phyloP scores from a whole-genome alignment of 108 stramenopile species.

The Pseudonitzschia multiseries region DNA sequence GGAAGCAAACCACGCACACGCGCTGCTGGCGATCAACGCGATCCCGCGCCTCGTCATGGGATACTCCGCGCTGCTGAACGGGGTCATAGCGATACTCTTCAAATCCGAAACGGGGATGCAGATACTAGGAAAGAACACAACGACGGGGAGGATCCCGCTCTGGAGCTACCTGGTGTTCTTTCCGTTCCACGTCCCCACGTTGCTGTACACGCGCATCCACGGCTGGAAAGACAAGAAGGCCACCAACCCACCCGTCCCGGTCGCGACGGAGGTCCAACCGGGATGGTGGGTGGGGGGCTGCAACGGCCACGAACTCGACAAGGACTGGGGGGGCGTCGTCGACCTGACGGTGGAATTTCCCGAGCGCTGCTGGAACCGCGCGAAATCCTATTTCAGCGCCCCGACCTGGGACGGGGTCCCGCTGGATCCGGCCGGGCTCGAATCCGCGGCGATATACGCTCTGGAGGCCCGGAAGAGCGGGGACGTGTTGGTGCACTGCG shows the following conservation, averaged over 20 bases:
- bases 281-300: slow-evolving; percentile 91
- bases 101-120: slow-evolving; percentile 72
- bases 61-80: slow-evolving; percentile 78
- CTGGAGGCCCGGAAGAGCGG: slow-evolving; percentile 67
- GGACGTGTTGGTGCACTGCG: slow-evolving; percentile 83
- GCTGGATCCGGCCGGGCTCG: slow-evolving; percentile 71
- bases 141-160: slow-evolving; percentile 65
- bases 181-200: slow-evolving; percentile 71
- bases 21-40: slow-evolving; percentile 36
- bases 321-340: slow-evolving; percentile 79
- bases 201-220: slow-evolving; percentile 75
- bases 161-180: slow-evolving; percentile 79
- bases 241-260: slow-evolving; percentile 57
- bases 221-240: slow-evolving; percentile 47
- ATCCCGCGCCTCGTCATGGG: slow-evolving; percentile 54
- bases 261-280: slow-evolving; percentile 78
- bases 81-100: slow-evolving; percentile 76
- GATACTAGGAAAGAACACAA: slow-evolving; percentile 72
- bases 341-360: slow-evolving; percentile 90
- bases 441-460: slow-evolving; percentile 74
- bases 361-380: slow-evolving; percentile 60
- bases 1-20: background rate
- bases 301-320: slow-evolving; percentile 67
- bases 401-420: slow-evolving; percentile 91
- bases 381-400: slow-evolving; percentile 59